phyloP scores from a whole-genome alignment of 139 green algal species.

The Yamagishiella unicocca region DNA sequence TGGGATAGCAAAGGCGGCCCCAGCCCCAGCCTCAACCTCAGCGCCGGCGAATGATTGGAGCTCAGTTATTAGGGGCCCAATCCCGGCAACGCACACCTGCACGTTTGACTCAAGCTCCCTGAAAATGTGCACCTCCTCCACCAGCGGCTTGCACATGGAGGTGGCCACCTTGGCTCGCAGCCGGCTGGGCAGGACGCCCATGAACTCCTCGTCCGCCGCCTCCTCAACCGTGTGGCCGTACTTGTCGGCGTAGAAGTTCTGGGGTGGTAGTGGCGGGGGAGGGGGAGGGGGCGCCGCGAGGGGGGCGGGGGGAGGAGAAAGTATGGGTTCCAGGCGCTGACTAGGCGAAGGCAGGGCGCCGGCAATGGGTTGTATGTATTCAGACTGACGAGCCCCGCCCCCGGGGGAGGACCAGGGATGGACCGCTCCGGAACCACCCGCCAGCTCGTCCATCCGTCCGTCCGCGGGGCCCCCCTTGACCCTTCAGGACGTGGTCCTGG shows the following conservation, averaged over 20 bases:
- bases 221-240: constrained; percentile 39
- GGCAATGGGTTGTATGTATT: no score
- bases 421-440: no score
- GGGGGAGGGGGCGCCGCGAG: neutral
- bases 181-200: constrained; percentile 11
- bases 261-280: neutral
- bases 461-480: no score
- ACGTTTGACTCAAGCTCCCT: neutral
- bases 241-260: constrained; percentile 41
- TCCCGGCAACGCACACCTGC: constrained; percentile 38
- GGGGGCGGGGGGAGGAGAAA: neutral
- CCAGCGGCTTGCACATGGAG: constrained; percentile 1
- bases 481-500: no score
- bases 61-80: no score
- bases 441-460: neutral
- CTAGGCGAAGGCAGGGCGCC: no score
- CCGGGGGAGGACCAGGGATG: no score
- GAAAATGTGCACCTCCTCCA: constrained; percentile 21
- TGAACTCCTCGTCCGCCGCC: neutral
- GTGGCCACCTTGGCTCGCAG: constrained; percentile 25
- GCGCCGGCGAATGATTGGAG: no score
- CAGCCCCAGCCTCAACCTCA: no score
- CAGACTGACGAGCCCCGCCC: no score
- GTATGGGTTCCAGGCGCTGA: no score
- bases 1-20: no score